phyloP scores from a whole-genome alignment of 441 rosid species.

The Erodium texanum region DNA sequence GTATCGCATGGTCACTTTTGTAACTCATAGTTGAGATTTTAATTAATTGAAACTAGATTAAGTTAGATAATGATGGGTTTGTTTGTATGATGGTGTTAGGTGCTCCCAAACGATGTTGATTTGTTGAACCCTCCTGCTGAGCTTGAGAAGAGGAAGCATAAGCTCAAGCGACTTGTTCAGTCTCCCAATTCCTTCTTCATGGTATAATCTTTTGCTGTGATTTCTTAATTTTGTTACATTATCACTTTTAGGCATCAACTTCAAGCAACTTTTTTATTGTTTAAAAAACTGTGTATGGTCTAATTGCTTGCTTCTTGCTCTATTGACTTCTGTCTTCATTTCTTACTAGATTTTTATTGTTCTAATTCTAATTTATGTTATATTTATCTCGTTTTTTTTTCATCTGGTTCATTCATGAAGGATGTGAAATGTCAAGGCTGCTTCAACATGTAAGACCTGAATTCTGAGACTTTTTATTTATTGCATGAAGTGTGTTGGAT shows the following conservation, averaged over 20 bases:
- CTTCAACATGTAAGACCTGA: background rate
- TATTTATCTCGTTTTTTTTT: background rate
- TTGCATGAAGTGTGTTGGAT: background rate
- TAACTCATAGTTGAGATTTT: background rate
- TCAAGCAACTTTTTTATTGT: background rate
- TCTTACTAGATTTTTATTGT: background rate
- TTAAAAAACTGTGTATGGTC: too few relatives aligned
- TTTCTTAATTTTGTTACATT: background rate
- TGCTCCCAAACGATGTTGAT: slow-evolving; percentile 61
- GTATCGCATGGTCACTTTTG: background rate
- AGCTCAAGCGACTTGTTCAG: slow-evolving; percentile 71
- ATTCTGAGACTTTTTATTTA: background rate
- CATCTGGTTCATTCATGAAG: background rate
- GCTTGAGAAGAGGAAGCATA: slow-evolving; percentile 74
- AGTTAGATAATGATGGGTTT: background rate
- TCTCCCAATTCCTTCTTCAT: slow-evolving; percentile 65
- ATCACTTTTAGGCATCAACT: background rate
- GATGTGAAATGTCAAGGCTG: background rate
- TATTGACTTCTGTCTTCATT: too few relatives aligned
- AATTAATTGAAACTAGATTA: background rate
- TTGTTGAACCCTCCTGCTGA: slow-evolving; percentile 59
- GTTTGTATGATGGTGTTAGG: slow-evolving; percentile 22
- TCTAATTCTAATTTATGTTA: background rate
- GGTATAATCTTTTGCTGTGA: slow-evolving; percentile 22
- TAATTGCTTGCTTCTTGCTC: too few relatives aligned